Conservation (phyloP, 2,329 filamentous ascomycete genomes). For the Trichoderma cornu-damae region DNA sequence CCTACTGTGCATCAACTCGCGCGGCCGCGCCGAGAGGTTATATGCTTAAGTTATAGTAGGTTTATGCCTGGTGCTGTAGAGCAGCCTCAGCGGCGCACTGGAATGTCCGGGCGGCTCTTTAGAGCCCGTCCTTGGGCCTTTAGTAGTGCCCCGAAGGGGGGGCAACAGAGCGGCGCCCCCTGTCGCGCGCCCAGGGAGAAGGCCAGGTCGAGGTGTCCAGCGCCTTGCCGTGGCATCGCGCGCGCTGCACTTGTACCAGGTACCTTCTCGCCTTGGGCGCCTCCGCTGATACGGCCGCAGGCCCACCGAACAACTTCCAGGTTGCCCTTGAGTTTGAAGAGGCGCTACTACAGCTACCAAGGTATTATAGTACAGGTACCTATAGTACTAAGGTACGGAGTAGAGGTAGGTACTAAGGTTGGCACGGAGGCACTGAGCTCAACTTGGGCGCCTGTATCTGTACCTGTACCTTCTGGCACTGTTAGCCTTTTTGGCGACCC, state of each 20-base stretch:
- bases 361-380: too few relatives aligned
- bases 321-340: too few relatives aligned
- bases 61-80: too few relatives aligned
- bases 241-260: not conserved
- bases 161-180: not conserved
- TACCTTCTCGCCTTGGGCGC: not conserved
- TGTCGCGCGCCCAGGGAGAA: not conserved
- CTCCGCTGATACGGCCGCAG: not conserved
- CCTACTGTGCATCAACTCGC: too few relatives aligned
- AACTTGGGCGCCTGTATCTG: too few relatives aligned
- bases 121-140: not conserved
- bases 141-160: not conserved
- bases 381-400: too few relatives aligned
- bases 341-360: too few relatives aligned
- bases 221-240: not conserved
- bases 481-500: constrained; percentile 6
- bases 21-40: too few relatives aligned
- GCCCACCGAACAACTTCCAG: not conserved
- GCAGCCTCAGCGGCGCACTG: not conserved
- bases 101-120: not conserved
- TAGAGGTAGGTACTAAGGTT: not conserved
- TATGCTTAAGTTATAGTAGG: too few relatives aligned
- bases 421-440: too few relatives aligned
- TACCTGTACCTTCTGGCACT: not conserved
- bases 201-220: not conserved